Evolutionary conservation across 208 protist species (phyloP).

Genomic region (Herpetomonas samuelpessoai): DNA sequence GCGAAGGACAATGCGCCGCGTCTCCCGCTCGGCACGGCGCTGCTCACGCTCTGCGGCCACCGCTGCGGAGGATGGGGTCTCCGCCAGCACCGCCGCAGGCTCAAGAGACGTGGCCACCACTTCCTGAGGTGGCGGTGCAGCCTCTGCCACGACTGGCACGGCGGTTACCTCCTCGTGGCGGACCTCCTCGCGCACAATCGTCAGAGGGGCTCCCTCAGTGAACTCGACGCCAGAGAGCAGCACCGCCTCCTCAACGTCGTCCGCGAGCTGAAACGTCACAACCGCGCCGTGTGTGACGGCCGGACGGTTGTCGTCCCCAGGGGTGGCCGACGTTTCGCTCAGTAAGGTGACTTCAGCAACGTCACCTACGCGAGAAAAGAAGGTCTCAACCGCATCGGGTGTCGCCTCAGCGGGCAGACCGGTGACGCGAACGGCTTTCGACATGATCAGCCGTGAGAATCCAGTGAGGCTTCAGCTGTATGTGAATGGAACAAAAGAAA

Average conservation of each 20-base stretch:
- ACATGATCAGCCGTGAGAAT: not conserved
- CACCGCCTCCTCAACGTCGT: not conserved
- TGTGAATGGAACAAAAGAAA: no score
- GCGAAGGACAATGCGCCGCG: not conserved
- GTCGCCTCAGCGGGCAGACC: not conserved
- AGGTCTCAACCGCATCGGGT: not conserved
- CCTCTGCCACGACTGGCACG: not conserved
- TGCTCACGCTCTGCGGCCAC: not conserved
- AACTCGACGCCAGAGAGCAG: not conserved
- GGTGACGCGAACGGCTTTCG: not conserved
- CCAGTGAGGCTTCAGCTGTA: no score
- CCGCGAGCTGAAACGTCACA: not conserved
- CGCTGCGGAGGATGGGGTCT: not conserved
- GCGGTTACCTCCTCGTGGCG: not conserved
- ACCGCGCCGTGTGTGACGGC: not conserved
- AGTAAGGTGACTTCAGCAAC: not conserved
- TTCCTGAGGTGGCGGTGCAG: no score
- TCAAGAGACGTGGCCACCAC: no score
- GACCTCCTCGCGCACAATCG: not conserved
- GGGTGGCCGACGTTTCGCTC: no score
- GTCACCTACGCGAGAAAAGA: conserved; percentile 4
- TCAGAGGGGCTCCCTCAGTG: not conserved
- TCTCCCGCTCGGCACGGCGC: not conserved
- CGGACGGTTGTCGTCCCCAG: no score
- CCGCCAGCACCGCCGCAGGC: no score